phyloP scores from a whole-genome alignment of 129 eudicot genomes.

The Silybum marianum region DNA sequence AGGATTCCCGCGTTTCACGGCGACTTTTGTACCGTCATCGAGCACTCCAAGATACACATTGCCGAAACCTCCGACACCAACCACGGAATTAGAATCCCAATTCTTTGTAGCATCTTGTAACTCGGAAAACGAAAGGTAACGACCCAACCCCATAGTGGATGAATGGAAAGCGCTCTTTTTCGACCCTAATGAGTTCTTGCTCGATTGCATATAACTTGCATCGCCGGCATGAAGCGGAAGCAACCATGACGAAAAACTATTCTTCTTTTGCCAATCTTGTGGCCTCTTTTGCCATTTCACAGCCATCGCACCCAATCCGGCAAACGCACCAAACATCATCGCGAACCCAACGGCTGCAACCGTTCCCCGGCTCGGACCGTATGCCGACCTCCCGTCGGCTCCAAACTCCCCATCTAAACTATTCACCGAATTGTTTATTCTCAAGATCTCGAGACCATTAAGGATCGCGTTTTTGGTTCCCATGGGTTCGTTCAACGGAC shows the following conservation, averaged over 20 bases:
- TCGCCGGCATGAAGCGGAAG: slow-evolving; percentile 86
- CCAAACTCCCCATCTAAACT: slow-evolving; percentile 82
- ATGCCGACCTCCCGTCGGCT: slow-evolving; percentile 41
- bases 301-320: slow-evolving; percentile 90
- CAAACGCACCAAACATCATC: slow-evolving; percentile 97
- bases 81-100: slow-evolving; percentile 63
- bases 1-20: slow-evolving; percentile 88
- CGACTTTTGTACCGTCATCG: slow-evolving; percentile 75
- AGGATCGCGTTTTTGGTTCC: slow-evolving; percentile 70
- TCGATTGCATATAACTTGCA: slow-evolving; percentile 45
- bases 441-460: slow-evolving; percentile 65
- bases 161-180: slow-evolving; percentile 65
- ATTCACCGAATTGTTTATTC: slow-evolving; percentile 64
- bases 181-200: slow-evolving; percentile 68
- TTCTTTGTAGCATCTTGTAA: slow-evolving; percentile 70
- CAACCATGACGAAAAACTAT: slow-evolving; percentile 91
- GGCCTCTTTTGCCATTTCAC: slow-evolving; percentile 97
- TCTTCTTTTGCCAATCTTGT: slow-evolving; percentile 82
- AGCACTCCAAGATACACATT: slow-evolving; percentile 73
- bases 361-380: slow-evolving; percentile 43
- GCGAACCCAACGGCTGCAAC: slow-evolving; percentile 92
- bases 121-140: slow-evolving; percentile 67
- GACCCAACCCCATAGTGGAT: slow-evolving; percentile 73
- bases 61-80: slow-evolving; percentile 95
- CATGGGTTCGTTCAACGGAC: slow-evolving; percentile 50